A percentile compares a stretch with the other conserved stretches of the same genome.
These are phyloP conservation scores for Volvox carteri DNA, from an alignment of 163 green algal species.

Conservation along the genomic window DNA sequence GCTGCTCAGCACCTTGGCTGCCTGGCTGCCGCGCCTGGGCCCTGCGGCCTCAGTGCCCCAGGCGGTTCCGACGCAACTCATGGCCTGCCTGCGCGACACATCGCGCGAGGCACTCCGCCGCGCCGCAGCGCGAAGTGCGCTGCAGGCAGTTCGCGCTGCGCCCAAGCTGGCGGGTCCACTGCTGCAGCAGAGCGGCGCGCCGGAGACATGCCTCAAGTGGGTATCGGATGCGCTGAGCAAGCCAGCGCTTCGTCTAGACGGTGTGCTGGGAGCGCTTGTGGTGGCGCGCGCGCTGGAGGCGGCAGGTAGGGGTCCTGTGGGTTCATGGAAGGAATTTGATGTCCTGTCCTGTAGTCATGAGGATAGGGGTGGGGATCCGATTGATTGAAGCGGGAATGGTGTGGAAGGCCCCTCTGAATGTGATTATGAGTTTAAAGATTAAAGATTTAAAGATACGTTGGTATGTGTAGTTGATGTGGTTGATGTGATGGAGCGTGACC, in stretches of 20 bases:
- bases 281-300: conserved; percentile 40
- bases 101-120: conserved; percentile 54
- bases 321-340: no score
- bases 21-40: conserved; percentile 72
- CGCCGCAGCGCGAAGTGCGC: conserved; percentile 51
- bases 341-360: no score
- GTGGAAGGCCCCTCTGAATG: no score
- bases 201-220: conserved; percentile 64
- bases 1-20: conserved; percentile 70
- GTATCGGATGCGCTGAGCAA: conserved; percentile 77
- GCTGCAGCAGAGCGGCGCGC: conserved; percentile 29
- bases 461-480: no score
- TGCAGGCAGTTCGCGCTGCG: conserved; percentile 38
- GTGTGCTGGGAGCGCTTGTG: conserved; percentile 47
- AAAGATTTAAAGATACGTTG: no score
- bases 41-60: not conserved
- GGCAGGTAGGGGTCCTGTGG: conserved; percentile 30
- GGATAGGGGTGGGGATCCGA: no score
- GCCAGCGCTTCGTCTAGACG: conserved; percentile 74
- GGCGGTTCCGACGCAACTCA: conserved; percentile 47
- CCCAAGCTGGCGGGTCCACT: conserved; percentile 3
- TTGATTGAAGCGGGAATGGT: no score
- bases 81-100: conserved; percentile 68
- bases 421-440: no score
- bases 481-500: no score